Evolutionary conservation across 768 basidiomycete species (phyloP), one percentile per base, ranked within the genome.

Genomic region (Tylopilus subfusipes): DNA sequence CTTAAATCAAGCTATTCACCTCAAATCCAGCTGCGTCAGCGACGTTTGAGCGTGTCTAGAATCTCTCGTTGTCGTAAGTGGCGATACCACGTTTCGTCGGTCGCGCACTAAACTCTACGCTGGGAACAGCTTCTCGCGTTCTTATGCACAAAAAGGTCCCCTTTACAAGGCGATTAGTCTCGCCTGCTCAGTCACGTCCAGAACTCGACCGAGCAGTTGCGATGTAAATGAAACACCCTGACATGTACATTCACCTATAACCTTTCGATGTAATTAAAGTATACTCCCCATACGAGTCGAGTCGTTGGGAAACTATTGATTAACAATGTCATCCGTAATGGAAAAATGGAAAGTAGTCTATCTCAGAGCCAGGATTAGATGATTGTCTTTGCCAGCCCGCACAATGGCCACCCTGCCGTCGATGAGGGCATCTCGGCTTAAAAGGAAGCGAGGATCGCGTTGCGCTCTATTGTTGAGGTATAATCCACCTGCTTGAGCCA

Each of bases 361-460:
- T 44, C 52, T 66, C 25, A 78, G 53, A 33, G 68, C 79, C 10
- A 93, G 61, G 38, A 90, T 76, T 36, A 82, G 64, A 57, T 85
- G 74, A 43, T 86, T 86, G 57, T 86, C 84, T 66, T 88, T 90
- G 5, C 92, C 92, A 36, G 83, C 82, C 18, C 88, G 80, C 19
- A 94, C 56, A 53, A 94, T 78, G 18, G 78, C 82, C 8, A 93
- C 63, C 46, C 74, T 78, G 11, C 70, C 74, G 60, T 85, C 83
- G n/a, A 92, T 72, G 27, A 93, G 76, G 60, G 83, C 75, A 1
- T 66, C 60, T 33, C 59, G 59, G 9, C 67, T 58, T 16, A 88
- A 62, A 29, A 67, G 77, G 47, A 73, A 72, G 30, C 75, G 72
- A 19, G 74, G 56, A 56, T 86, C 83, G n/a, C 68, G 69, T 27